phyloP scores from a whole-genome alignment of 371 early-diverging fungal species.

The Mucor irregularis region DNA sequence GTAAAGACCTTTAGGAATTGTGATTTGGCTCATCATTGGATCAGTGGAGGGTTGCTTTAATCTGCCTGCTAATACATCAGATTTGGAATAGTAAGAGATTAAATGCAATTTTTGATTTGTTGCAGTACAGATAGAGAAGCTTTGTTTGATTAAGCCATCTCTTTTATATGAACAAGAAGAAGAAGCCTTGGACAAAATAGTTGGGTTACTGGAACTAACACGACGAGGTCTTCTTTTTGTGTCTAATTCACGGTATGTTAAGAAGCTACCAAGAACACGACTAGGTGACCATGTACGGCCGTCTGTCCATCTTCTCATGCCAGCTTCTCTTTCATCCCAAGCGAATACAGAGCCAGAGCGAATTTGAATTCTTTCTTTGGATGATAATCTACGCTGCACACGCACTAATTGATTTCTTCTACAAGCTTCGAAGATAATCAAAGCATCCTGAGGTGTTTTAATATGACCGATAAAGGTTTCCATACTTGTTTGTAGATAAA shows the following conservation, averaged over 20 bases:
- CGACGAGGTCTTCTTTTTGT: conserved; percentile 51
- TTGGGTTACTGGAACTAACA: conserved; percentile 21
- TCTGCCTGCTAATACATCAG: conserved; percentile 62
- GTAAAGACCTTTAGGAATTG: conserved; percentile 64
- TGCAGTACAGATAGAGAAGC: conserved; percentile 69
- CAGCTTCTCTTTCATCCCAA: conserved; percentile 86
- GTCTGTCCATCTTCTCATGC: conserved; percentile 92
- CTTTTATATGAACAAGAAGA: conserved; percentile 56
- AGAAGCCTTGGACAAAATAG: conserved; percentile 24
- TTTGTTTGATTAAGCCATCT: conserved; percentile 63
- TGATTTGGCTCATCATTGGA: conserved; percentile 49
- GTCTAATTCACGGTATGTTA: conserved; percentile 77
- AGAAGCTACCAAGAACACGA: conserved; percentile 74
- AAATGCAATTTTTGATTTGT: conserved; percentile 82
- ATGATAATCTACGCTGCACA: conserved; percentile 74
- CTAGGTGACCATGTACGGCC: conserved; percentile 85
- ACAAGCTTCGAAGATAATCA: conserved; percentile 84
- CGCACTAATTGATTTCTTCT: conserved; percentile 65
- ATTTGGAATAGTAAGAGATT: conserved; percentile 84
- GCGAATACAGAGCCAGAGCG: conserved; percentile 81
- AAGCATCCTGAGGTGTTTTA: conserved; percentile 78
- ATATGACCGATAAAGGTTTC: conserved; percentile 66
- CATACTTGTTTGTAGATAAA: conserved; percentile 29
- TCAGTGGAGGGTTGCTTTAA: conserved; percentile 57
- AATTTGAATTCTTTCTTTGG: conserved; percentile 62